A percentile compares a stretch with the other conserved stretches of the same genome.
phyloP scores from a whole-genome alignment of 1,284 basidiomycete genomes.

The Rhizopogon hawkerae region DNA sequence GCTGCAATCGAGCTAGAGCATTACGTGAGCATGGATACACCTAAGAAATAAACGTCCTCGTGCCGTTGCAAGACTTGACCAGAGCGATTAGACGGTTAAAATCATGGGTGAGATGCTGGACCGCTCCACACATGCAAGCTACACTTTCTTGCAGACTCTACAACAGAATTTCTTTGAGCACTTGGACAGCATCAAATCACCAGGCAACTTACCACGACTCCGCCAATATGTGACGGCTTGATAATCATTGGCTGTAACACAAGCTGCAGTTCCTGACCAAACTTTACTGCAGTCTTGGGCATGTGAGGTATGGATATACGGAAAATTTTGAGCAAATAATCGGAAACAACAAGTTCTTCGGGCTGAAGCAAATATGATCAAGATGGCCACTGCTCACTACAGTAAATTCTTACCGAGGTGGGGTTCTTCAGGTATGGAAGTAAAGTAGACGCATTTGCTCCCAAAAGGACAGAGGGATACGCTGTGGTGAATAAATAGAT shows the following conservation, averaged over 20 bases:
- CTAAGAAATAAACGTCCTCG: constrained; percentile 15
- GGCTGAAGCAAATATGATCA: constrained; percentile 35
- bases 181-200: neutral
- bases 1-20: constrained; percentile 45
- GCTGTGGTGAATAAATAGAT: constrained; percentile 76
- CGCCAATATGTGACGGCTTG: constrained; percentile 63
- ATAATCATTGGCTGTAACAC: constrained; percentile 82
- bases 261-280: constrained; percentile 77
- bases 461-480: constrained; percentile 74
- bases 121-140: constrained; percentile 82
- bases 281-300: constrained; percentile 80
- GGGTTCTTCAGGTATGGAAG: constrained; percentile 84
- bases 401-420: constrained; percentile 43
- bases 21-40: constrained; percentile 5
- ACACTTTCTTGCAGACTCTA: constrained; percentile 85
- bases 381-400: neutral
- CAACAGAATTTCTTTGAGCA: constrained; percentile 2
- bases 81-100: constrained; percentile 69
- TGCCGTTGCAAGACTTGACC: constrained; percentile 76
- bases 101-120: constrained; percentile 81
- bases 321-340: constrained; percentile 85
- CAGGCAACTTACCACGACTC: constrained; percentile 43
- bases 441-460: constrained; percentile 70
- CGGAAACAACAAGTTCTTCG: constrained; percentile 77
- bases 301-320: constrained; percentile 76